These are phyloP conservation scores for Brasilioporus rufonigricans DNA, from an alignment of 768 basidiomycete genomes.

Conservation along the genomic window DNA sequence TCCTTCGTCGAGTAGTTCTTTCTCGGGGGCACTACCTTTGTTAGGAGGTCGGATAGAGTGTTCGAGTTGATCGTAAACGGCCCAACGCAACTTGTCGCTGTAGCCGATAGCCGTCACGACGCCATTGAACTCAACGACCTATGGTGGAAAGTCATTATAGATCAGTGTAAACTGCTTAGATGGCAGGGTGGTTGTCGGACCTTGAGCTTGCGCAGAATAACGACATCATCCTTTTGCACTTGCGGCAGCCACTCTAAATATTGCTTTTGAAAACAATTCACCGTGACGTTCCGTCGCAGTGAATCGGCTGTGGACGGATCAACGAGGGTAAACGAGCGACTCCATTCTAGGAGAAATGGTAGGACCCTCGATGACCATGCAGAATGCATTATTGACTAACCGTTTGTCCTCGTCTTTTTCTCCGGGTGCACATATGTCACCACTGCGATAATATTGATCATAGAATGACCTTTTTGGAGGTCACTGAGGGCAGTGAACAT, in stretches of 20 bases:
- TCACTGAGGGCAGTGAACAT: slow-evolving; percentile 19
- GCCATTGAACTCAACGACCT: slow-evolving; percentile 38
- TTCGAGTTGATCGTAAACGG: slow-evolving; percentile 44
- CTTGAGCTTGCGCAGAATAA: slow-evolving; percentile 51
- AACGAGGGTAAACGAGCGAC: slow-evolving; percentile 42
- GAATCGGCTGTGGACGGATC: slow-evolving; percentile 48
- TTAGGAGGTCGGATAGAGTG: slow-evolving; percentile 39
- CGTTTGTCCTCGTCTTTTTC: slow-evolving; percentile 22
- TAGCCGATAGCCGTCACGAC: slow-evolving; percentile 43
- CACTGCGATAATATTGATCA: slow-evolving; percentile 33
- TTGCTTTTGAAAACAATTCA: slow-evolving; percentile 53
- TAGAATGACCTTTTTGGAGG: slow-evolving; percentile 10
- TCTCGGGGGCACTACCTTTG: slow-evolving; percentile 36
- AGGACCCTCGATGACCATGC: not conserved
- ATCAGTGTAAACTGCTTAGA: not conserved
- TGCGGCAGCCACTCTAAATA: slow-evolving; percentile 50
- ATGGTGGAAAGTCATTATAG: not conserved
- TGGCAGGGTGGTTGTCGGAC: slow-evolving; percentile 28
- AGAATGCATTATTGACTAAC: slow-evolving; percentile 18
- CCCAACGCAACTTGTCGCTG: slow-evolving; percentile 50
- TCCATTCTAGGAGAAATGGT: slow-evolving; percentile 41
- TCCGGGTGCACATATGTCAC: slow-evolving; percentile 19
- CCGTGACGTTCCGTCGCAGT: slow-evolving; percentile 25
- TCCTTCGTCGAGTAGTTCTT: slow-evolving; percentile 30
- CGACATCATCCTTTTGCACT: slow-evolving; percentile 45